These are phyloP conservation scores for Trichoderma simmonsii DNA, from an alignment of 2,329 filamentous ascomycete species.

Conservation along the genomic window DNA sequence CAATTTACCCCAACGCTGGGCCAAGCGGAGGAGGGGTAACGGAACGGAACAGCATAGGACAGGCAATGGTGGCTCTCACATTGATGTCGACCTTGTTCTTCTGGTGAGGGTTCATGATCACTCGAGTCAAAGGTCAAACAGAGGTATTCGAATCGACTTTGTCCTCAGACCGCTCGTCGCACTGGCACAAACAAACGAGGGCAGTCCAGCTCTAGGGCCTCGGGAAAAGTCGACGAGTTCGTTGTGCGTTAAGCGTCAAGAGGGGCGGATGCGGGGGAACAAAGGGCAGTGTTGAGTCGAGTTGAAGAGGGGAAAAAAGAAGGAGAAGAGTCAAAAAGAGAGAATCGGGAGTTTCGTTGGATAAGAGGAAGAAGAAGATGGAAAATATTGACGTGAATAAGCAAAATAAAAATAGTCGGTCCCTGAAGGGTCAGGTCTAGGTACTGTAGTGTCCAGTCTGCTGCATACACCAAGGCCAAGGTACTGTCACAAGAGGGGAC, in stretches of 20 bases:
- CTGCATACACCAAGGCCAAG: not conserved
- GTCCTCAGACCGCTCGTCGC: not conserved
- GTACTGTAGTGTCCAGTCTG: not conserved
- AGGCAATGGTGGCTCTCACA: conserved; percentile 49
- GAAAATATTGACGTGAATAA: not conserved
- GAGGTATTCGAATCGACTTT: not conserved
- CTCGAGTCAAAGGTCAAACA: not conserved
- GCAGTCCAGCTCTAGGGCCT: not conserved
- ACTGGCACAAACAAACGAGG: not conserved
- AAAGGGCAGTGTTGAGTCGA: not conserved
- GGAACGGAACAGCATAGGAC: not conserved
- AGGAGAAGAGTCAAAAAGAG: not conserved
- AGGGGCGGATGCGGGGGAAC: conserved; percentile 2
- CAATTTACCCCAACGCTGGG: not conserved
- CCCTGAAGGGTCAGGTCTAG: conserved; percentile 2
- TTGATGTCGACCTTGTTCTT: conserved; percentile 98
- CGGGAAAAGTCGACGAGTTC: not conserved
- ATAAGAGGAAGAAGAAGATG: not conserved
- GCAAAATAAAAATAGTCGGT: conserved; percentile 4
- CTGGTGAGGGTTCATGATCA: conserved; percentile 87
- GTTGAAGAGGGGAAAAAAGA: not conserved
- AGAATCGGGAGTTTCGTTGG: not conserved
- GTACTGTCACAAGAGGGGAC: not conserved
- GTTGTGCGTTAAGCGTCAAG: not conserved
- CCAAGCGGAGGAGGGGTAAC: conserved; percentile 5